Evolutionary conservation across 2,329 filamentous ascomycete genomes (phyloP), one percentile per base, ranked within the genome.

Genomic region (Grosmannia serpens): DNA sequence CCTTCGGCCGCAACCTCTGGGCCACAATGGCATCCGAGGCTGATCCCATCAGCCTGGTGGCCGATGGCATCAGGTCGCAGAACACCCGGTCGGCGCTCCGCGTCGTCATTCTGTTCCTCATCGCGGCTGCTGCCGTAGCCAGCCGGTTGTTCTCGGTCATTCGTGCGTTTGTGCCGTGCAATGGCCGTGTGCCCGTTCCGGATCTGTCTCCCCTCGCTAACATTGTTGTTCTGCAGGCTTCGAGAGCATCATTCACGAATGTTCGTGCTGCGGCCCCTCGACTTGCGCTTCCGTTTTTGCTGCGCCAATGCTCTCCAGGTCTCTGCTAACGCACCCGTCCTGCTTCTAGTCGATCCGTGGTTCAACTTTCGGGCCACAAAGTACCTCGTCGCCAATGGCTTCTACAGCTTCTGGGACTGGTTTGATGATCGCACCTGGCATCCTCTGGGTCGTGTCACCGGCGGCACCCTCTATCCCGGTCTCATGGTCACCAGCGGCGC

Each of bases 371-470:
- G 94, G 74, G 94, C 94, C 65, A 97, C 94, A 59, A 97, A 97
- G 75, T 97, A 99, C 70, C 83, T 99, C 58, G 89, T 99, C 58
- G 84, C 92, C 70, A 84, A 99, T 85, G 94, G 94, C 67, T 97
- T 99, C 77, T 95, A 96, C 74, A 91, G 88, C 73, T 99, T 99
- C 73, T 99, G 94, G 94, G 92, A 99, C 73, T 99, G 94, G 94
- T 99, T 99, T 70, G 94, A 99, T 75, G 94, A 99, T 79, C 86
- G 94, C 78, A 99, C 94, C 84, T 99, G 94, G 94, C 92, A 99
- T 75, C 94, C 94, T 67, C 87, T 99, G 62, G 94, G 94, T 67
- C 90, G 94, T 77, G 94, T 99, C 70, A 99, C 94, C 61, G 94
- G 94, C 75, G 94, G 94, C 70, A 99, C 94, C n/a, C 83, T 99